Evolutionary conservation across 352 stramenopile genomes (phyloP), one percentile per base, ranked within the genome.

Genomic region (Globisporangium splendens): DNA sequence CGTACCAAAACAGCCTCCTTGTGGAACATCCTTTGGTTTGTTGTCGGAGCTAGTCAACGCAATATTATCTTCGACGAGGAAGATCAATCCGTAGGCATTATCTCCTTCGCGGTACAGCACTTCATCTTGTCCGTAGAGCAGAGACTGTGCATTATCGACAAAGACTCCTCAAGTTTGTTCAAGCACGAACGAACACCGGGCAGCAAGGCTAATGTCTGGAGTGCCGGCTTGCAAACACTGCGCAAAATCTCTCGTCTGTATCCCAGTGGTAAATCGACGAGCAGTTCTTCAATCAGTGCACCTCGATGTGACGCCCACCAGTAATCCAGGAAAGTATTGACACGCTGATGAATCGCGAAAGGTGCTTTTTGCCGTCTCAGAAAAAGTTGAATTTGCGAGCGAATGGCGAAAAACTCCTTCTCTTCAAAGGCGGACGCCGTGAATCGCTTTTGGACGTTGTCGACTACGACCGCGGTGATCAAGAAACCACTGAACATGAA

Each of bases 401-500:
- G 68, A 12, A 61, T 68, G 2, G 73, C 66, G 12, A 74, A 74
- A 48, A 82, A 82, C 35, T 79, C 56, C 49, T 79, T 82, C 39
- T 82, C 67, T 39, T 82, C 73, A 49, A 63, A 68, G n/a, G 73
- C 73, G 1, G 73, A 79, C 6, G 73, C 73, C 0, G 73, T 79
- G 56, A 83, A 75, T 7, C 68, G 70, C 50, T 83, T 83, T 33
- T 83, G 73, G 1, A 79, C 73, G 15, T 77, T 75, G 56, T 83
- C 73, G 17, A 83, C 72, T 24, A 83, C 71, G 13, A 77, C 66
- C 8, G 70, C 70, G 3, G 72, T 83, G 46, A 83, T 72, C 20
- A 83, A 55, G 57, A 83, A 79, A 15, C 73, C 73, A n/a, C 59
- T 73, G 14, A 79, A 61, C 73, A 83, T 83, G 65, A 79, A 74